Conservation (phyloP, 139 green algal species). For the Closterium sp. region DNA sequence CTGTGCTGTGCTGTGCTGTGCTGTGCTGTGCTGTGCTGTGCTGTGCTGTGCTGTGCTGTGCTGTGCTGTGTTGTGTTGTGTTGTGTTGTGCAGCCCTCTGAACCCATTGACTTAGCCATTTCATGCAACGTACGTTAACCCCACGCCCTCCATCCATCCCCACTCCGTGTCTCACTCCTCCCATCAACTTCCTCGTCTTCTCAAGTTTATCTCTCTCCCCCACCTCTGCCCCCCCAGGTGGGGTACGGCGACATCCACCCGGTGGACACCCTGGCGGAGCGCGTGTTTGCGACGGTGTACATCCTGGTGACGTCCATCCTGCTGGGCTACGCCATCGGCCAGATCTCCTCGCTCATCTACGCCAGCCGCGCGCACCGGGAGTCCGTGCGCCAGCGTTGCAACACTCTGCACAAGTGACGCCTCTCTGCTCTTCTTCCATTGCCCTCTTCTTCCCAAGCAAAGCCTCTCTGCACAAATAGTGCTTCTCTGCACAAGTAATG, state of each 20-base stretch:
- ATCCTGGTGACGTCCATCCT: not conserved
- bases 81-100: no score
- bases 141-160: no score
- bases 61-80: no score
- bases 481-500: no score
- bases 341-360: conserved; percentile 1
- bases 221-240: not conserved
- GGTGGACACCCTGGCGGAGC: not conserved
- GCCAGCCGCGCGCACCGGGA: not conserved
- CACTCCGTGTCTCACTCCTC: not conserved
- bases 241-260: conserved; percentile 14
- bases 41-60: no score
- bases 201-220: not conserved
- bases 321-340: not conserved
- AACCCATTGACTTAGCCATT: no score
- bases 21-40: no score
- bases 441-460: not conserved
- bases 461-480: no score
- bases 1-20: no score
- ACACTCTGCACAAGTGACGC: not conserved
- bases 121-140: no score
- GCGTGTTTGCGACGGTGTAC: not conserved
- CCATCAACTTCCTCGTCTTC: no score
- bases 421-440: not conserved
- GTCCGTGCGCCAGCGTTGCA: conserved; percentile 9